A percentile compares a stretch with the other conserved stretches of the same genome.
phyloP scores from a whole-genome alignment of 768 basidiomycete genomes.

The Trichaptum fuscoviolaceum region DNA sequence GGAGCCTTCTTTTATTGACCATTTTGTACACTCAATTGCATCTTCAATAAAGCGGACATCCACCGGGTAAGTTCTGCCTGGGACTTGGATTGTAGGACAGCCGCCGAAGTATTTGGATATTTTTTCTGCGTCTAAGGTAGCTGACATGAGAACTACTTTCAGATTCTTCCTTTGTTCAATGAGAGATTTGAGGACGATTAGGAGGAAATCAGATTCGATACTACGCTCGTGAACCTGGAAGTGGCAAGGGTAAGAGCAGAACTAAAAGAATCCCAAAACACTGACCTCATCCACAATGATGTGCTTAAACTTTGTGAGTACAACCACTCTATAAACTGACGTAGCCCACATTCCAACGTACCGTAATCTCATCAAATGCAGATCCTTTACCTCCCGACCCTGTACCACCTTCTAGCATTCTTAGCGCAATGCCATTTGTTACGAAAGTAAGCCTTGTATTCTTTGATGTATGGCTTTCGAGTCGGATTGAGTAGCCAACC shows the following conservation, averaged over 20 bases:
- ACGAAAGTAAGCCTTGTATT: constrained; percentile 80
- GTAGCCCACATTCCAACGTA: constrained; percentile 27
- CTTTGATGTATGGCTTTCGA: constrained; percentile 81
- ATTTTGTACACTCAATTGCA: constrained; percentile 74
- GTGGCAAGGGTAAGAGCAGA: not conserved
- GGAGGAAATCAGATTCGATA: constrained; percentile 94
- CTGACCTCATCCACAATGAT: constrained; percentile 91
- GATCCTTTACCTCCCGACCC: constrained; percentile 65
- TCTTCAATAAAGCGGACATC: constrained; percentile 84
- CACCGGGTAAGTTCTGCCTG: constrained; percentile 94
- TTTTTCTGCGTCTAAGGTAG: constrained; percentile 89
- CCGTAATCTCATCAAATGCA: constrained; percentile 93
- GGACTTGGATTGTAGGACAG: constrained; percentile 76
- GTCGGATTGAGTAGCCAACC: constrained; percentile 90
- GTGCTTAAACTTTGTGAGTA: constrained; percentile 45
- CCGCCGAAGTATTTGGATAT: constrained; percentile 85
- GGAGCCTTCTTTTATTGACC: constrained; percentile 75
- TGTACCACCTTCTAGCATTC: constrained; percentile 91
- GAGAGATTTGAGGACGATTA: constrained; percentile 87
- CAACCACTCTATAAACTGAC: constrained; percentile 11
- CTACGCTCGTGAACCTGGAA: constrained; percentile 87
- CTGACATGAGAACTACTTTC: constrained; percentile 96
- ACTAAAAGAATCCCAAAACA: constrained; percentile 6
- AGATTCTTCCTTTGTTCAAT: constrained; percentile 71
- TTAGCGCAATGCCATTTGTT: constrained; percentile 90